Percentiles rank a stretch among this genome's conserved stretches.
phyloP scores from a whole-genome alignment of 768 basidiomycete species.

The Termitomyces sp. region DNA sequence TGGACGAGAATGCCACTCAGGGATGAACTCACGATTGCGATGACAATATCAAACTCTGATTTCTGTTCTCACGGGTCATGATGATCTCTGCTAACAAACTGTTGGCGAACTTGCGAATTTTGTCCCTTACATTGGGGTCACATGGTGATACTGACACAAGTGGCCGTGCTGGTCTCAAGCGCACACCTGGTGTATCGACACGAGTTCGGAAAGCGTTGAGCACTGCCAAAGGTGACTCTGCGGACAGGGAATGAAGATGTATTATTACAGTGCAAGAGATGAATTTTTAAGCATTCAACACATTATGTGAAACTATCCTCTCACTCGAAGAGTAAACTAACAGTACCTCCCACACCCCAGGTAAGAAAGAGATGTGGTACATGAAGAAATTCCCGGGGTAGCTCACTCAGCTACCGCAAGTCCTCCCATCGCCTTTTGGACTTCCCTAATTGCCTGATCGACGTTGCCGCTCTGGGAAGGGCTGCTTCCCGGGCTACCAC shows the following conservation, averaged over 20 bases:
- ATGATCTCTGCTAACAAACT: background rate
- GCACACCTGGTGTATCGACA: background rate
- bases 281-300: slow-evolving; percentile 6
- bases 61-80: background rate
- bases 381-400: slow-evolving; percentile 4
- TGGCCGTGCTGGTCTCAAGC: background rate
- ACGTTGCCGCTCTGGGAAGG: slow-evolving; percentile 37
- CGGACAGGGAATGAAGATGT: slow-evolving; percentile 1
- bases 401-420: slow-evolving; percentile 68
- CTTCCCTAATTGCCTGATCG: slow-evolving; percentile 57
- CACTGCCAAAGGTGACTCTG: background rate
- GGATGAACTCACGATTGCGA: background rate
- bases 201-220: background rate
- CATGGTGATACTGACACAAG: background rate
- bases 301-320: slow-evolving; percentile 6
- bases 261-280: slow-evolving; percentile 9
- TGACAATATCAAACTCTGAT: background rate
- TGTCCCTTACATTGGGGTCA: background rate
- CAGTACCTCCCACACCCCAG: slow-evolving; percentile 6
- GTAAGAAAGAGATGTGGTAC: background rate
- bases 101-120: background rate
- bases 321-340: background rate
- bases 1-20: background rate
- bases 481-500: slow-evolving; percentile 29
- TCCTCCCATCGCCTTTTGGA: slow-evolving; percentile 73